phyloP scores from a whole-genome alignment of 1,139 yeast genomes.

The Yamadazyma friedrichii region DNA sequence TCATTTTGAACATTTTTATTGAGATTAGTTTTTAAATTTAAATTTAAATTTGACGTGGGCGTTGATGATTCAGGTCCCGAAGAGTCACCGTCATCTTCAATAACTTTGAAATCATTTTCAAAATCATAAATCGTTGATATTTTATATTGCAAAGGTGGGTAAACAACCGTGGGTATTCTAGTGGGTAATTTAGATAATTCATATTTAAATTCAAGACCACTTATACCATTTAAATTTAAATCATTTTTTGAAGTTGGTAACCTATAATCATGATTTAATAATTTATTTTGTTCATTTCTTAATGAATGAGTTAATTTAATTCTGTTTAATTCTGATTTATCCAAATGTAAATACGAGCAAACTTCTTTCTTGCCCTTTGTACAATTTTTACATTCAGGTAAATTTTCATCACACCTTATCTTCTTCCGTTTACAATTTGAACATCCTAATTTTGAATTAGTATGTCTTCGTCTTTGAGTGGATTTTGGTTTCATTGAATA shows the following conservation, averaged over 20 bases:
- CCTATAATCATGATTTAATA: slow-evolving; percentile 26
- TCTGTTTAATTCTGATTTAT: slow-evolving; percentile 24
- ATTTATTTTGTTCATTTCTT: slow-evolving; percentile 28
- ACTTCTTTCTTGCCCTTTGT: slow-evolving; percentile 26
- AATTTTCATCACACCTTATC: slow-evolving; percentile 47
- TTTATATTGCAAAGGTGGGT: slow-evolving; percentile 27
- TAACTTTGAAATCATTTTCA: slow-evolving; percentile 17
- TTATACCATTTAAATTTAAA: slow-evolving; percentile 1
- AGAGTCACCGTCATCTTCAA: slow-evolving; percentile 12
- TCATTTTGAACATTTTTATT: not conserved
- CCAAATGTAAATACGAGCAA: slow-evolving; percentile 34
- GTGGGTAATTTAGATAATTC: slow-evolving; percentile 25
- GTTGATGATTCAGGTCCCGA: slow-evolving; percentile 1
- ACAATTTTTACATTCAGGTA: slow-evolving; percentile 44
- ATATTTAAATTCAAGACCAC: slow-evolving; percentile 24
- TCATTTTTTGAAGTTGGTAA: slow-evolving; percentile 23
- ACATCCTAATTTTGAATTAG: slow-evolving; percentile 46
- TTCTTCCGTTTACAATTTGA: slow-evolving; percentile 42
- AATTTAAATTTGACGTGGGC: not conserved
- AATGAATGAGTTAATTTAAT: slow-evolving; percentile 29
- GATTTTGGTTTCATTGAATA: slow-evolving; percentile 3
- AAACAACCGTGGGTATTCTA: slow-evolving; percentile 21
- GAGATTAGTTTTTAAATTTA: not conserved
- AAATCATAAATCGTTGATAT: slow-evolving; percentile 21
- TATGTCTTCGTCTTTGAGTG: slow-evolving; percentile 32